phyloP scores from a whole-genome alignment of 1,284 basidiomycete species.

The Ceratobasidium sp. region DNA sequence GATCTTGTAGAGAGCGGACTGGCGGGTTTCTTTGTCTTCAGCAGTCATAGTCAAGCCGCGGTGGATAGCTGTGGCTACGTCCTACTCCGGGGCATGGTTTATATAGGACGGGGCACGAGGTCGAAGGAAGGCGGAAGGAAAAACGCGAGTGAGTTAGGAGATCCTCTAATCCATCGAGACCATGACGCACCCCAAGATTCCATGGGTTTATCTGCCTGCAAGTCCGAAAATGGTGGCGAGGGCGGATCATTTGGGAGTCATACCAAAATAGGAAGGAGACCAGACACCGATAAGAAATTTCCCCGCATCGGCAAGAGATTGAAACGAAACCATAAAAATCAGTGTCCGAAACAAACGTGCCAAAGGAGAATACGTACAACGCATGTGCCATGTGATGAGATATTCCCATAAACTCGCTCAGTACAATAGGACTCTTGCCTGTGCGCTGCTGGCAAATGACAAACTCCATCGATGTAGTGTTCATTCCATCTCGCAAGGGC shows the following conservation, averaged over 20 bases:
- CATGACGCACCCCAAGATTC: constrained; percentile 78
- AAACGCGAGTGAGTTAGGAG: constrained; percentile 11
- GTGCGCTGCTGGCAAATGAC: constrained; percentile 87
- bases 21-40: constrained; percentile 78
- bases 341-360: background rate
- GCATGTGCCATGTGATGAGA: constrained; percentile 85
- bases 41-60: constrained; percentile 82
- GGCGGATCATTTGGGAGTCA: constrained; percentile 53
- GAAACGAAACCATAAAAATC: background rate
- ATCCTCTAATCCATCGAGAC: constrained; percentile 21
- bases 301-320: background rate
- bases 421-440: constrained; percentile 81
- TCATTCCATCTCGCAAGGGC: constrained; percentile 97
- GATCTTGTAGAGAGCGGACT: constrained; percentile 78
- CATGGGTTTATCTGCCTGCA: constrained; percentile 73
- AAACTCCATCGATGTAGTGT: constrained; percentile 98
- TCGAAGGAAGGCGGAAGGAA: constrained; percentile 9
- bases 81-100: constrained; percentile 53
- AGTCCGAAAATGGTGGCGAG: constrained; percentile 47
- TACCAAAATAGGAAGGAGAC: constrained; percentile 48
- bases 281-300: constrained; percentile 33
- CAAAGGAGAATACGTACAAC: constrained; percentile 56
- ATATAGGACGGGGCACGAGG: constrained; percentile 4
- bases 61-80: constrained; percentile 95
- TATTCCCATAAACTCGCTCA: constrained; percentile 98